Conservation (phyloP, 208 protist genomes). For the Wallacemonas sp. region DNA sequence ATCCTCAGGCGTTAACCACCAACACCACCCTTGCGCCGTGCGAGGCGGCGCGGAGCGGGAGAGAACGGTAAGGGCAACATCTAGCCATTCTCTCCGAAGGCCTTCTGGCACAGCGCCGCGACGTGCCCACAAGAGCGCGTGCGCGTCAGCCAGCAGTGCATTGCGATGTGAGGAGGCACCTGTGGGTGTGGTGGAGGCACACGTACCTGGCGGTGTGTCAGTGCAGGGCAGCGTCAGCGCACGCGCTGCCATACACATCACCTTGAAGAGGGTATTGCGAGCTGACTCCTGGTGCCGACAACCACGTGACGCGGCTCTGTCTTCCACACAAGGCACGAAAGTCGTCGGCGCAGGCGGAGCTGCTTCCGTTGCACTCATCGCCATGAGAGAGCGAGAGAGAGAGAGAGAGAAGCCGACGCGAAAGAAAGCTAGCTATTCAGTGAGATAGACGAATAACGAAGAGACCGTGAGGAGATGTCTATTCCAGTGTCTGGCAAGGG, state of each 20-base stretch:
- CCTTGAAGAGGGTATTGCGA: constrained; percentile 39
- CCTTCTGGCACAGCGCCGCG: constrained; percentile 17
- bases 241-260: constrained; percentile 16
- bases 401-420: neutral
- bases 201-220: too few species aligned
- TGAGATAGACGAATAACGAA: too few species aligned
- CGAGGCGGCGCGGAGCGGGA: neutral
- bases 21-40: neutral
- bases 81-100: constrained; percentile 54
- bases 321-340: constrained; percentile 61
- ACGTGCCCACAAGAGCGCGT: constrained; percentile 25
- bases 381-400: neutral
- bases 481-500: too few species aligned
- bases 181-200: too few species aligned
- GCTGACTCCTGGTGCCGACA: constrained; percentile 28
- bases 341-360: constrained; percentile 6
- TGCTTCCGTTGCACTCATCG: neutral
- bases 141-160: constrained; percentile 13
- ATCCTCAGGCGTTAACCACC: neutral
- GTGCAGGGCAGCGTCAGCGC: too few species aligned
- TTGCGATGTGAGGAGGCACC: constrained; percentile 9
- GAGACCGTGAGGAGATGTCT: too few species aligned
- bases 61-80: constrained; percentile 38
- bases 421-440: too few species aligned
- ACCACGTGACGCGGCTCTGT: constrained; percentile 18